Percentiles rank a stretch among this genome's conserved stretches.
phyloP scores from a whole-genome alignment of 2,329 filamentous ascomycete genomes.

The Arthrobotrys musiformis region DNA sequence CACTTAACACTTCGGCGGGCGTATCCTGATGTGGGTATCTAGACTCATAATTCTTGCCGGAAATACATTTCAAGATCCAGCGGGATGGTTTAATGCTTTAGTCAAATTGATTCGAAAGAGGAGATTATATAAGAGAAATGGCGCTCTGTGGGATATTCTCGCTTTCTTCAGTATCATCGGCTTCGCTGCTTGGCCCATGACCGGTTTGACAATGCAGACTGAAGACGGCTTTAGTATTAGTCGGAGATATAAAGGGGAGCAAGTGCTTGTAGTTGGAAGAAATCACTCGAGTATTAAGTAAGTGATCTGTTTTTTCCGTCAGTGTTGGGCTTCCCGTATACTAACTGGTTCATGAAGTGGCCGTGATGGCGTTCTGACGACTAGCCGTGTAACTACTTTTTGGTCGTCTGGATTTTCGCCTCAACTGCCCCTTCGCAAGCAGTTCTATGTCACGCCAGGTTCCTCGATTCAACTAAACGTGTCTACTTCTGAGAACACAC shows the following conservation, averaged over 20 bases:
- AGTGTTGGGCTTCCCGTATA: neutral
- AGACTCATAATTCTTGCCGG: slow-evolving; percentile 35
- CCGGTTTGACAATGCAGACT: slow-evolving; percentile 50
- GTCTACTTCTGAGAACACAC: slow-evolving; percentile 13
- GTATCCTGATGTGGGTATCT: neutral
- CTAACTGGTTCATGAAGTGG: slow-evolving; percentile 1
- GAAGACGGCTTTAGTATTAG: slow-evolving; percentile 34
- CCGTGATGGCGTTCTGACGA: slow-evolving; percentile 32
- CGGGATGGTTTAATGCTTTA: slow-evolving; percentile 27
- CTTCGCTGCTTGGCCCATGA: slow-evolving; percentile 45
- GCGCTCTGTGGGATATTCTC: slow-evolving; percentile 35
- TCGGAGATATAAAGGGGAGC: slow-evolving; percentile 8
- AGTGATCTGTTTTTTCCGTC: neutral
- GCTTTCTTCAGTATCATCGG: slow-evolving; percentile 49
- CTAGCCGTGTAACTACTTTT: slow-evolving; percentile 32
- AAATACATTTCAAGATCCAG: slow-evolving; percentile 46
- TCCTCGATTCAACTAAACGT: slow-evolving; percentile 35
- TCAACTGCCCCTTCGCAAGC: slow-evolving; percentile 39
- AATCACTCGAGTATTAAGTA: slow-evolving; percentile 48
- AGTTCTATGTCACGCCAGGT: slow-evolving; percentile 38
- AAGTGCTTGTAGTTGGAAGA: slow-evolving; percentile 25
- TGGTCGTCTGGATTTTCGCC: slow-evolving; percentile 43
- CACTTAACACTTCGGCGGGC: neutral
- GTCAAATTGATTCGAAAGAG: slow-evolving; percentile 16
- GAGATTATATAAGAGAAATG: slow-evolving; percentile 35